Evolutionary conservation across 306 rosid species (phyloP), one percentile per base, ranked within the genome.

Genomic region (Comarum palustre): DNA sequence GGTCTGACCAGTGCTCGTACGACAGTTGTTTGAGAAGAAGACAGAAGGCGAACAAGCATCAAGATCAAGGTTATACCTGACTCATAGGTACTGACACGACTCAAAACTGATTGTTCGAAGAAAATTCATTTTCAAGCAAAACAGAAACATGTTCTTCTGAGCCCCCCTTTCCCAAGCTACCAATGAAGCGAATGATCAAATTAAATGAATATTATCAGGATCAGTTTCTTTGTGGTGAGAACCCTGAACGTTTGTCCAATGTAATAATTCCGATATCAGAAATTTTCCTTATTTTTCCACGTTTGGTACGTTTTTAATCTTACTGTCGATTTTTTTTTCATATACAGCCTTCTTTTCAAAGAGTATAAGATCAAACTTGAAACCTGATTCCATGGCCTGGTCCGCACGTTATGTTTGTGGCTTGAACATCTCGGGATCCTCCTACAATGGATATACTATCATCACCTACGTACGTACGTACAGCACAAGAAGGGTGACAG

Each of bases 391-490:
- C 96, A 76, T 92, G 97, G 24, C 97, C 97, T 1, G 97, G 93
- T 71, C 97, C 97, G 41, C 97, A 92, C 16, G 86, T 83, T 48
- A 92, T 89, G 70, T 82, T 60, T 10, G 73, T 75, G 69, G 87
- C 93, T 78, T 32, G 66, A 34, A 92, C 82, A 4, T 85, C 79
- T 24, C 4, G 64, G 32, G 92, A 87, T 31, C 96, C 97, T 61
- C 78, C 74, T n/a, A 82, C 93, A 60, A 92, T 89, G 47, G 93
- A 92, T 82, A 92, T 88, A 64, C 96, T 87, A 69, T 92, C 96
- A 63, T 92, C 97, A 50, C 97, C 97, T n/a, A n/a, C n/a, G n/a
- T n/a, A n/a, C n/a, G n/a, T 92, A 51, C 69, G 60, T 54, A 73
- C 60, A 54, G 29, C 17, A 15, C 32, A 64, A 20, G 25, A 7